Base-by-base conservation (phyloP, 257 asterid species). In the Osmanthus fragrans region DNA sequence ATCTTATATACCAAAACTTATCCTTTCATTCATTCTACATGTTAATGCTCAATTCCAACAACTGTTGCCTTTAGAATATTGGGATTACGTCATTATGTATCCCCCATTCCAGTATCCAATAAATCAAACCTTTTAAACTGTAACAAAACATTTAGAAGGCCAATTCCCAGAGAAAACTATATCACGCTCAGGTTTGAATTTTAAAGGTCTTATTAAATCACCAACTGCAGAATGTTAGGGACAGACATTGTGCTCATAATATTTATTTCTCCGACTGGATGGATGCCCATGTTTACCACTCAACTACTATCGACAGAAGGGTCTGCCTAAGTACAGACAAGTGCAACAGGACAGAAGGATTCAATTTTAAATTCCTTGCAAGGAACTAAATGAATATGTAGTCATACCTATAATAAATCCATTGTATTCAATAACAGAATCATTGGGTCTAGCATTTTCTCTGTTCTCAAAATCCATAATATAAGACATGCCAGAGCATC, bases 401-500 rank as follows among this genome's bases (percentile, higher is more conserved):
- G 51, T 3, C 76, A 36, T 92, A 94, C 99, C 97, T 75, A 94
- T 94, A 67, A 76, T 73, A 73, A 94, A 92, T 15, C 99, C 99
- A 80, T 90, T 81, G 77, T 91, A 94, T 79, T 94, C 99, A 76
- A 92, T 92, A 60, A 92, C 69, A 18, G 99, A 89, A 82, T 94
- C 99, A 85, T 92, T 95, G 21, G 96, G 91, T 79, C 95, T 88
- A 30, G 92, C 83, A 58, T 91, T 91, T 40, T 81, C 92, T 84
- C 86, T 87, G 86, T 89, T 87, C 87, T 92, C 99, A 73, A 94
- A 94, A 81, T 94, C 99, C 97, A 94, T 92, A 30, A 92, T 90
- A 81, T 94, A 94, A 68, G 99, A 94, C 97, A 94, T 72, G 69
- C 99, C 97, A 29, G 99, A 94, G 88, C 99, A 94, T 77, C 99